A percentile compares a stretch with the other conserved stretches of the same genome.
phyloP scores from a whole-genome alignment of 352 stramenopile species.

The Globisporangium middletonii region DNA sequence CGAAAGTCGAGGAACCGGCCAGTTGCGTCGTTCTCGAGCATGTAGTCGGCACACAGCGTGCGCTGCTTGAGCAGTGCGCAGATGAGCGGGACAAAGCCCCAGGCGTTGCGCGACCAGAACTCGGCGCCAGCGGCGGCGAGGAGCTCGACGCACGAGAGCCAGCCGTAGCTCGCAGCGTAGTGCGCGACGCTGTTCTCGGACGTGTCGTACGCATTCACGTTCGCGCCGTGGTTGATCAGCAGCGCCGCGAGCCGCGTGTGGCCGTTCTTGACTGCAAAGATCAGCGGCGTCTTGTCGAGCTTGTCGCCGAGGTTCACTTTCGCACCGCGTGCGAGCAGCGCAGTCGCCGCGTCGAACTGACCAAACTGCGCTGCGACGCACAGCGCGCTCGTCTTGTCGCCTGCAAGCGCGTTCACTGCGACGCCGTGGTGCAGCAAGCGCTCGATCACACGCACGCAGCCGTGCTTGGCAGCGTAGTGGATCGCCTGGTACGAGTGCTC shows the following conservation, averaged over 20 bases:
- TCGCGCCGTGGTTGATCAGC: conserved; percentile 63
- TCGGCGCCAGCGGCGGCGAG: conserved; percentile 48
- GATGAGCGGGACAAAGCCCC: conserved; percentile 66
- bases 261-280: conserved; percentile 74
- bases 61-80: conserved; percentile 67
- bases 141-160: conserved; percentile 56
- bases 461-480: conserved; percentile 46
- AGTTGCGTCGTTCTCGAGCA: conserved; percentile 51
- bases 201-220: conserved; percentile 72
- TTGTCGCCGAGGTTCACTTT: conserved; percentile 66
- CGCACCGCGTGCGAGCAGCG: conserved; percentile 43
- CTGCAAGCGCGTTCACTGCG: conserved; percentile 42
- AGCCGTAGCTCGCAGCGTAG: conserved; percentile 75
- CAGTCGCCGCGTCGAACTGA: conserved; percentile 45
- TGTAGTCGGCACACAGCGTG: conserved; percentile 46
- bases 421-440: conserved; percentile 46
- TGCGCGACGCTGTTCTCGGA: conserved; percentile 73
- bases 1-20: conserved; percentile 65
- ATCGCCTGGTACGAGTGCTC: conserved; percentile 47
- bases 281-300: conserved; percentile 72
- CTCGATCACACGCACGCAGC: conserved; percentile 35
- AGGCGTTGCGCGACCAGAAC: conserved; percentile 66
- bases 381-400: conserved; percentile 50
- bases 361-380: conserved; percentile 53
- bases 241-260: conserved; percentile 39